A percentile compares a stretch with the other conserved stretches of the same genome.
phyloP scores from a whole-genome alignment of 2,329 filamentous ascomycete species.

The Chrysoporthe puriensis region DNA sequence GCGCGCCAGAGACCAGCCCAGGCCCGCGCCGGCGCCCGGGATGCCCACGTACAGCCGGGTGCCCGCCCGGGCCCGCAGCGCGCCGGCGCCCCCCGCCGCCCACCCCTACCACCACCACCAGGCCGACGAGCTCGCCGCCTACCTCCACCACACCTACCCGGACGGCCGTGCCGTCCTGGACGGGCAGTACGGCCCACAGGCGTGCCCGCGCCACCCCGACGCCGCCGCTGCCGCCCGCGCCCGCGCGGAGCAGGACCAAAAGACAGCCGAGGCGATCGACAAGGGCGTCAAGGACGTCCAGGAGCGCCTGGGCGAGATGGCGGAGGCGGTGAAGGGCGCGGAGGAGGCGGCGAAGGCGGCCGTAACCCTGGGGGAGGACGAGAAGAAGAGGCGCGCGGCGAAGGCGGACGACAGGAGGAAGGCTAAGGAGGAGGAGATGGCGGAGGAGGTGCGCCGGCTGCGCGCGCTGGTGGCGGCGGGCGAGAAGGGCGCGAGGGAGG shows the following conservation, averaged over 20 bases:
- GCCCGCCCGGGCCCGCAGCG: background rate
- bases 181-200: slow-evolving; percentile 8
- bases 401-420: slow-evolving; percentile 9
- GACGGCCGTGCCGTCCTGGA: background rate
- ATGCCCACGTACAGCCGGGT: slow-evolving; percentile 8
- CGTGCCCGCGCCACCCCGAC: background rate
- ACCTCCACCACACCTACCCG: slow-evolving; percentile 4
- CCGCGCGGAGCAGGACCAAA: background rate
- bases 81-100: background rate
- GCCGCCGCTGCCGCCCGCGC: background rate
- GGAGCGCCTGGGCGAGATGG: slow-evolving; percentile 11
- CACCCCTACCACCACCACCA: background rate
- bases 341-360: slow-evolving; percentile 7
- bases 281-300: slow-evolving; percentile 9
- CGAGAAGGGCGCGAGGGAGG: slow-evolving; percentile 6
- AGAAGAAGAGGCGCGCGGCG: slow-evolving; percentile 6
- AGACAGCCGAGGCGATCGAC: background rate
- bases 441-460: slow-evolving; percentile 15
- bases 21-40: background rate
- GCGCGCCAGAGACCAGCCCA: background rate
- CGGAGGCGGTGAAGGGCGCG: slow-evolving; percentile 3
- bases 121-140: slow-evolving; percentile 10
- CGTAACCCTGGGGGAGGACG: slow-evolving; percentile 4
- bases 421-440: slow-evolving; percentile 1
- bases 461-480: slow-evolving; percentile 6